A percentile compares a stretch with the other conserved stretches of the same genome.
Evolutionary conservation across 371 early-diverging fungal species (phyloP).

Genomic region (Mortierella sp.): DNA sequence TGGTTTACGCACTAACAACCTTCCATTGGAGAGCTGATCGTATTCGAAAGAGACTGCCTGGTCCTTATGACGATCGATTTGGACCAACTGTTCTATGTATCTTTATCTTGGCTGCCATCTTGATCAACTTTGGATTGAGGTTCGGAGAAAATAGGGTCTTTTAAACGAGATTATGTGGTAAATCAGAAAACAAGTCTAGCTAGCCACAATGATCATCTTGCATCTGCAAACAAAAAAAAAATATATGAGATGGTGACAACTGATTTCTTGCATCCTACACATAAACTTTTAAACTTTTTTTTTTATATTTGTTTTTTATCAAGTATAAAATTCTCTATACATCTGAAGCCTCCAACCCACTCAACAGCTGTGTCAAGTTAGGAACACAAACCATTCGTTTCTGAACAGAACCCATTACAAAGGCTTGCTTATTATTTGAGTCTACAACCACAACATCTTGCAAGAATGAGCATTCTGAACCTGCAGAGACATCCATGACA

Average conservation of each 20-base stretch:
- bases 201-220: neutral
- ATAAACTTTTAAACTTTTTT: neutral
- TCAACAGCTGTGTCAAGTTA: conserved; percentile 68
- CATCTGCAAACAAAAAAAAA: neutral
- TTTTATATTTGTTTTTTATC: conserved; percentile 2
- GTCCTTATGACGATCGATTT: conserved; percentile 70
- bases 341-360: conserved; percentile 47
- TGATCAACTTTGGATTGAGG: conserved; percentile 73
- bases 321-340: conserved; percentile 20
- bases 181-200: too few relatives aligned
- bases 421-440: conserved; percentile 64
- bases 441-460: conserved; percentile 75
- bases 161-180: too few relatives aligned
- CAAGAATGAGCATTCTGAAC: conserved; percentile 70
- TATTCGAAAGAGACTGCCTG: conserved; percentile 65
- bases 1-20: conserved; percentile 81
- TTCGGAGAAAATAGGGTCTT: conserved; percentile 15
- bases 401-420: conserved; percentile 74
- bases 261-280: neutral
- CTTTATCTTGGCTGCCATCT: conserved; percentile 78
- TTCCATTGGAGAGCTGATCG: conserved; percentile 88
- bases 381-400: conserved; percentile 76
- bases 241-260: neutral
- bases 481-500: conserved; percentile 70
- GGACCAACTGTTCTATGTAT: conserved; percentile 68